Base-by-base conservation (phyloP, 305 asterid species). In the Plantago coronopus region DNA sequence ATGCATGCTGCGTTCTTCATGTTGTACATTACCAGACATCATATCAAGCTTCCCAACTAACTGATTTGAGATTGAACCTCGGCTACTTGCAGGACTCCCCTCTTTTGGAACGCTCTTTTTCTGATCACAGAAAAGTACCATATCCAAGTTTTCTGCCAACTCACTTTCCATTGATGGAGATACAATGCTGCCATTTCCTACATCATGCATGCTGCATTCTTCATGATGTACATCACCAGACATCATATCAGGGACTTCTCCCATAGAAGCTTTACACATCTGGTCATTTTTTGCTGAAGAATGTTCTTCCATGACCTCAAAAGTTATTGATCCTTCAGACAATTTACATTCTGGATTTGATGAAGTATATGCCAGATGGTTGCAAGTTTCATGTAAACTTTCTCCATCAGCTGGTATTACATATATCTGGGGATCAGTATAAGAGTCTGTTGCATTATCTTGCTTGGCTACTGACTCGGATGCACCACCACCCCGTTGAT, bases 301-400 rank as follows among this genome's bases (percentile, higher is more conserved):
- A 58, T 65, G 62, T 42, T 77, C 78, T n/a, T 71, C 81, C 74
- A 55, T 57, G 4, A 66, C 59, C 73, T 77, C 86, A 18, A 69
- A 76, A 60, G 62, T 64, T 54, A 71, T 67, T 23, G 85, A 80
- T 51, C 75, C 89, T 15, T 64, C 76, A 17, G 89, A 84, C 21
- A 66, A 77, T 65, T 68, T 72, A 27, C 68, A 72, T 46, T 66
- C 65, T 51, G 71, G 48, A 55, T 54, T 61, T 3, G 74, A 75
- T 51, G 73, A 48, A 37, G 50, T 31, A 66, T 62, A 68, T 45
- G 68, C 63, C 47, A 54, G 58, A 40, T 61, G 60, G 66, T 48
- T 48, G 43, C 70, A 60, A 48, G 67, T 53, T 7, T 42, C 49
- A 38, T 31, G 61, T 51, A 63, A 21, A 37, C 54, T 59, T 53